These are phyloP conservation scores for Starmerella sirachaensis DNA, from an alignment of 805 yeast species.

Conservation along the genomic window DNA sequence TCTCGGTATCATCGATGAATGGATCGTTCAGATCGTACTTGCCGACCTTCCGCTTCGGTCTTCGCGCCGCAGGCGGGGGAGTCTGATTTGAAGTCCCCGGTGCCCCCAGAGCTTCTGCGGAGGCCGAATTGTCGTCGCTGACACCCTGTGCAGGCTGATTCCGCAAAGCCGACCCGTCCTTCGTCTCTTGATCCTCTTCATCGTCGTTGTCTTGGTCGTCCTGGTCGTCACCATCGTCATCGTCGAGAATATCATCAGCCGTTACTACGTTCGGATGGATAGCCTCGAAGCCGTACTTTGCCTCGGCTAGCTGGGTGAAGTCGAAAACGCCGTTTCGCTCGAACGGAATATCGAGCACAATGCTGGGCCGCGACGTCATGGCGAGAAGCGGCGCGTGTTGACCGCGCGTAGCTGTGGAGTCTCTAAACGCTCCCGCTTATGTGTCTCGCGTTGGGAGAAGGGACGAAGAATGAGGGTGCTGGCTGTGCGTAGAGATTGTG, in stretches of 20 bases:
- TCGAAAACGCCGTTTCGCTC: conserved; percentile 43
- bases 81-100: not conserved
- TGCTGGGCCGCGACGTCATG: conserved; percentile 4
- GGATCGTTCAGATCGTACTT: conserved; percentile 82
- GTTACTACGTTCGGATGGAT: conserved; percentile 55
- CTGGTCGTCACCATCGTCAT: conserved; percentile 38
- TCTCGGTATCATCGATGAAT: conserved; percentile 88
- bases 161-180: not conserved
- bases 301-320: conserved; percentile 60
- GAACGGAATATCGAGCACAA: conserved; percentile 19
- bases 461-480: too few species aligned
- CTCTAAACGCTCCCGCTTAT: too few species aligned
- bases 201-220: conserved; percentile 19
- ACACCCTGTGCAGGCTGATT: too few species aligned
- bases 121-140: not conserved
- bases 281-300: conserved; percentile 68
- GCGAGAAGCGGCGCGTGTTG: not conserved
- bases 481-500: too few species aligned
- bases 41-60: conserved; percentile 30
- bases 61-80: conserved; percentile 10
- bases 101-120: not conserved
- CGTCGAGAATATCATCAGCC: conserved; percentile 41
- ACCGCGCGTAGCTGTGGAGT: too few species aligned
- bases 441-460: too few species aligned
- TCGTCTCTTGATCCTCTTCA: conserved; percentile 3